Percentiles rank a stretch among this genome's conserved stretches.
Conservation (phyloP, 2,329 filamentous ascomycete genomes). For the Fusarium domesticum region DNA sequence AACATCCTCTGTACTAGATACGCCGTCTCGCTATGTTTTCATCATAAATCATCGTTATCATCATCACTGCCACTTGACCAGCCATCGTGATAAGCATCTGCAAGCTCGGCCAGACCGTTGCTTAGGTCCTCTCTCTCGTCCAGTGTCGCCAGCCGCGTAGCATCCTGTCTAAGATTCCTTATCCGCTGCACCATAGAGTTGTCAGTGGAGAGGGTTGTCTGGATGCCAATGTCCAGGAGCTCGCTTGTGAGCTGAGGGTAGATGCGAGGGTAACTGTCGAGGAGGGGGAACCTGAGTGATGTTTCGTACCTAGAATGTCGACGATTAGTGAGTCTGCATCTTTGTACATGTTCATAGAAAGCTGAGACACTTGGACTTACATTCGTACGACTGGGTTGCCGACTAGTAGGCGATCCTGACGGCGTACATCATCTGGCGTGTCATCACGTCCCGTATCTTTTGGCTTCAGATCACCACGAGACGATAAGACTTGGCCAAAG, state of each 20-base stretch:
- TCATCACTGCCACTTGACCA: slow-evolving; percentile 77
- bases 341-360: background rate
- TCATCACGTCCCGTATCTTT: slow-evolving; percentile 7
- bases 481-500: slow-evolving; percentile 30
- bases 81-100: slow-evolving; percentile 84
- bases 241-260: slow-evolving; percentile 49
- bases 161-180: slow-evolving; percentile 61
- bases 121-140: slow-evolving; percentile 83
- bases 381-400: slow-evolving; percentile 29
- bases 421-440: slow-evolving; percentile 1
- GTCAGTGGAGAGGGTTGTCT: slow-evolving; percentile 68
- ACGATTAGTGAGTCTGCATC: slow-evolving; percentile 1
- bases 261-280: slow-evolving; percentile 81
- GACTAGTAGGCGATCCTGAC: slow-evolving; percentile 21
- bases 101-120: slow-evolving; percentile 77
- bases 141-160: slow-evolving; percentile 60
- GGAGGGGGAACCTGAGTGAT: slow-evolving; percentile 65
- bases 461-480: slow-evolving; percentile 17
- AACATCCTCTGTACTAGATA: too few species aligned
- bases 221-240: slow-evolving; percentile 38
- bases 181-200: slow-evolving; percentile 68
- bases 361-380: slow-evolving; percentile 15
- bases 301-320: slow-evolving; percentile 42
- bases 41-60: slow-evolving; percentile 59
- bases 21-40: too few species aligned